A percentile compares a stretch with the other conserved stretches of the same genome.
These are phyloP conservation scores for Fusarium stilboides DNA, from an alignment of 2,329 filamentous ascomycete genomes.

Conservation along the genomic window DNA sequence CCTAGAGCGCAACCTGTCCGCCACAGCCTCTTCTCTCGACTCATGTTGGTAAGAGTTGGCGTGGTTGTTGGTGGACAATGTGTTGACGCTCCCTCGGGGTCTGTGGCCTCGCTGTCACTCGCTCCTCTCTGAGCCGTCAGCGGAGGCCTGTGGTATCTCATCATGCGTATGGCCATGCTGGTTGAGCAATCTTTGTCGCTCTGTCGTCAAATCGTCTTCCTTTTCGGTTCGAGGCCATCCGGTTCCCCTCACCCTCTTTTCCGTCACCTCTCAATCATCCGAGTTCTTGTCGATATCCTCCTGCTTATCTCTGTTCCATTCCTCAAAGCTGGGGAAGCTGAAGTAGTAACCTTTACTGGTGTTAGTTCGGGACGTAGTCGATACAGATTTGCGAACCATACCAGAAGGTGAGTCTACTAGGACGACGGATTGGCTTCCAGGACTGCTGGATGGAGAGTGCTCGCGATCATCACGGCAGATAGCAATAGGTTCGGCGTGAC, in stretches of 20 bases:
- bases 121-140: slow-evolving; percentile 31
- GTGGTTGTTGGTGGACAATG: slow-evolving; percentile 26
- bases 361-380: slow-evolving; percentile 55
- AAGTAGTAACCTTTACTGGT: slow-evolving; percentile 69
- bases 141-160: slow-evolving; percentile 15
- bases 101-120: slow-evolving; percentile 36
- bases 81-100: slow-evolving; percentile 28
- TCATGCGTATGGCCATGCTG: slow-evolving; percentile 21
- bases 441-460: slow-evolving; percentile 40
- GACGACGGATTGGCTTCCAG: slow-evolving; percentile 44
- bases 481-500: slow-evolving; percentile 44
- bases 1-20: slow-evolving; percentile 36
- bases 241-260: slow-evolving; percentile 34
- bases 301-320: slow-evolving; percentile 67
- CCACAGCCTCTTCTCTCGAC: slow-evolving; percentile 26
- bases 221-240: slow-evolving; percentile 38
- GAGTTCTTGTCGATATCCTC: slow-evolving; percentile 45
- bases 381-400: slow-evolving; percentile 20
- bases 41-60: slow-evolving; percentile 20
- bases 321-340: slow-evolving; percentile 82
- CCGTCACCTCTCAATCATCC: slow-evolving; percentile 44
- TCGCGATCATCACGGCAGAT: slow-evolving; percentile 44
- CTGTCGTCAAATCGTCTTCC: slow-evolving; percentile 34
- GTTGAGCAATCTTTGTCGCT: slow-evolving; percentile 28
- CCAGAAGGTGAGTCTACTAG: slow-evolving; percentile 50